Evolutionary conservation across 1,284 basidiomycete genomes (phyloP).

Genomic region (Puccinia hordei): DNA sequence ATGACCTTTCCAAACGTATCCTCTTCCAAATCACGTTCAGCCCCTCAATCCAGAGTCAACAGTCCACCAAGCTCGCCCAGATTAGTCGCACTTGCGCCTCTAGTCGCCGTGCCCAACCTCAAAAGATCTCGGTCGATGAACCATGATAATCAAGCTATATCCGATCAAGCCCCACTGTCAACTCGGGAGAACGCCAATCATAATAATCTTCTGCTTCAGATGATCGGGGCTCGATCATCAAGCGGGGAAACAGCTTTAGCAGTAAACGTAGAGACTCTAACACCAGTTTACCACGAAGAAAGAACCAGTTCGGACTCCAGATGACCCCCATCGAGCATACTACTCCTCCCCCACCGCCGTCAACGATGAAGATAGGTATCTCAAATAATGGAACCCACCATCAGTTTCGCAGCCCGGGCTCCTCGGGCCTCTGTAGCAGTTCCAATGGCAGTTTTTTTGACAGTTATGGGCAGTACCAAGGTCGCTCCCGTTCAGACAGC

Average conservation of each 20-base stretch:
- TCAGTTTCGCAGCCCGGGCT: not conserved
- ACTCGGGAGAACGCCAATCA: not conserved
- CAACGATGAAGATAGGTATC: not conserved
- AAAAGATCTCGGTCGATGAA: constrained; percentile 18
- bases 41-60: constrained; percentile 45
- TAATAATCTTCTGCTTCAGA: not conserved
- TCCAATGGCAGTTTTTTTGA: not conserved
- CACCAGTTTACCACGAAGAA: constrained; percentile 6
- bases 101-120: not conserved
- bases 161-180: not conserved
- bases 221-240: not conserved
- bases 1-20: constrained; percentile 14
- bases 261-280: not conserved
- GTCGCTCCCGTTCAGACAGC: not conserved
- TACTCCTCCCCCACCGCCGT: not conserved
- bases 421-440: not conserved
- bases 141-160: not conserved
- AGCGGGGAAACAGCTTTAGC: not conserved
- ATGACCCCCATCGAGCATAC: constrained; percentile 50
- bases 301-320: constrained; percentile 39
- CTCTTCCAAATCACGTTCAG: constrained; percentile 39
- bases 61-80: constrained; percentile 40
- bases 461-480: not conserved
- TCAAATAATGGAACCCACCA: not conserved
- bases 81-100: constrained; percentile 5